Evolutionary conservation across 345 rosid species (phyloP).

Genomic region (Eucalyptus regnans): DNA sequence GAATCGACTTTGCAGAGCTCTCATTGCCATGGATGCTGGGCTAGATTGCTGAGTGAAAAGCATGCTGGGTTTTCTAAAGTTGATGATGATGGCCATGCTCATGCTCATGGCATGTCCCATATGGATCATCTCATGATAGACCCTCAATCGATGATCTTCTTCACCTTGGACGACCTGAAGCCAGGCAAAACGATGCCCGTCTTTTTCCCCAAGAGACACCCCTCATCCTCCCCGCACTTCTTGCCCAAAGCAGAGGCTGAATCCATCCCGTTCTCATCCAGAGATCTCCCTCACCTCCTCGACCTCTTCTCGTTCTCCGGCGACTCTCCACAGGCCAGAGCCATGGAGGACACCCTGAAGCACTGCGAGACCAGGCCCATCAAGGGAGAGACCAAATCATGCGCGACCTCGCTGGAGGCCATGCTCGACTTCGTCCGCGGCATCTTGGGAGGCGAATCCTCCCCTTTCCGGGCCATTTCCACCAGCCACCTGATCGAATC

Average conservation of each 20-base stretch:
- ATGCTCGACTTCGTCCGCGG: slow-evolving; percentile 22
- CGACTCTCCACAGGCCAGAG: slow-evolving; percentile 23
- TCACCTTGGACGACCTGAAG: slow-evolving; percentile 22
- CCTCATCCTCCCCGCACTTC: slow-evolving; percentile 13
- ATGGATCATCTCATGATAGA: slow-evolving; percentile 9
- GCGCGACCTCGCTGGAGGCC: slow-evolving; percentile 37
- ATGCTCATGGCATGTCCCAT: not conserved
- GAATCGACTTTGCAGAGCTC: not conserved
- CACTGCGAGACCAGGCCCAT: slow-evolving; percentile 19
- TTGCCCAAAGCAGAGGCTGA: slow-evolving; percentile 21
- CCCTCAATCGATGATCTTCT: slow-evolving; percentile 13
- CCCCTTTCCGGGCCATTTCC: not conserved
- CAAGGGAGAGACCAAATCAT: slow-evolving; percentile 24
- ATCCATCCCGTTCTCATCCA: slow-evolving; percentile 17
- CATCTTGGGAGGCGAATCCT: not conserved
- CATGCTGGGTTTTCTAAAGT: not conserved
- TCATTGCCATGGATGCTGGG: not conserved
- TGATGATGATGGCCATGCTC: not conserved
- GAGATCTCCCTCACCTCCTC: slow-evolving; percentile 15
- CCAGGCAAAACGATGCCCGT: slow-evolving; percentile 9
- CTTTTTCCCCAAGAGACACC: slow-evolving; percentile 14
- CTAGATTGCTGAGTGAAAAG: not conserved
- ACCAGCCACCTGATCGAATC: slow-evolving; percentile 8
- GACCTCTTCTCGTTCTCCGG: slow-evolving; percentile 12
- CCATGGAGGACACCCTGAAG: slow-evolving; percentile 18